Conservation (phyloP, 75 land plant genomes). For the Sequoia sempervirens region DNA sequence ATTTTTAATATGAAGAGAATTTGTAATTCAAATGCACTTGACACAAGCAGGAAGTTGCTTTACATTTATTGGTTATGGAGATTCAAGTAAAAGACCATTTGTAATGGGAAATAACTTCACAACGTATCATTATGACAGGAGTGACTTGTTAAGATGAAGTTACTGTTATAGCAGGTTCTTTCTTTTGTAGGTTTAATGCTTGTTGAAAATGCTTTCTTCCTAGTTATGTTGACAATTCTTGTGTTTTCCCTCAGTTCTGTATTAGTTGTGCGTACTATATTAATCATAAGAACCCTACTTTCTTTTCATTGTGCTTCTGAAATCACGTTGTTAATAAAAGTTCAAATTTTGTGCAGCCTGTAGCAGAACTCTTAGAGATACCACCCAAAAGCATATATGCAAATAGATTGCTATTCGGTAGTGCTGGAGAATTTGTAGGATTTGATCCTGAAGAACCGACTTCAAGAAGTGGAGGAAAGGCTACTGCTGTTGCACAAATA, state of each 20-base stretch:
- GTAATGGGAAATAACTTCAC: neutral
- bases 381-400: constrained; percentile 83
- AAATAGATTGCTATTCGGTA: constrained; percentile 77
- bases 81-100: neutral
- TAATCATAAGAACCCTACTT: neutral
- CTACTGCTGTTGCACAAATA: constrained; percentile 73
- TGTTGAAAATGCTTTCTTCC: constrained; percentile 1
- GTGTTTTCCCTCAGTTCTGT: neutral
- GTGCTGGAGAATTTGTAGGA: constrained; percentile 70
- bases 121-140: neutral
- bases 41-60: neutral
- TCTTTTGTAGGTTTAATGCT: neutral
- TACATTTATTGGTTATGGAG: neutral
- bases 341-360: constrained; percentile 58
- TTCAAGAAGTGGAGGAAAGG: constrained; percentile 96
- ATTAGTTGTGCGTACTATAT: neutral
- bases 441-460: constrained; percentile 89
- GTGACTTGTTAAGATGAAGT: neutral
- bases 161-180: neutral
- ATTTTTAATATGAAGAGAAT: neutral
- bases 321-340: neutral
- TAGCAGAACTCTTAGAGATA: constrained; percentile 67
- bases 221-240: neutral
- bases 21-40: neutral
- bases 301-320: neutral